Percentiles rank a stretch among this genome's conserved stretches.
Evolutionary conservation across 2,329 filamentous ascomycete genomes (phyloP).

Genomic region (Penicillium verrucosum): DNA sequence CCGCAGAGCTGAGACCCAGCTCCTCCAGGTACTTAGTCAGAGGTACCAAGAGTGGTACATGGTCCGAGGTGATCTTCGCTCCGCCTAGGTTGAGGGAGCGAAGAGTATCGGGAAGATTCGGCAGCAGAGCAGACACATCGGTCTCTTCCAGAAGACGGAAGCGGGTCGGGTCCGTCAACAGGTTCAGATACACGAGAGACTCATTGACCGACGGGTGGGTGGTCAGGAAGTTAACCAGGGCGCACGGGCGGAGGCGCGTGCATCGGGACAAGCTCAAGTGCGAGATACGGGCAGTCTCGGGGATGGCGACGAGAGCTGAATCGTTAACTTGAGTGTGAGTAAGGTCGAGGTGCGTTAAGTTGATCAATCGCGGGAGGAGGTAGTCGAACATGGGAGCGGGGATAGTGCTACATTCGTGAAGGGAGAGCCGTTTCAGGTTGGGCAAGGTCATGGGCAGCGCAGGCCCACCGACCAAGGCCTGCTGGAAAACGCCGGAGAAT

Average conservation of each 20-base stretch:
- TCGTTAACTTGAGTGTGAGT: slow-evolving; percentile 74
- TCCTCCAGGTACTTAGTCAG: slow-evolving; percentile 73
- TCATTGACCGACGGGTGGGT: slow-evolving; percentile 66
- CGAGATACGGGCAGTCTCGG: slow-evolving; percentile 67
- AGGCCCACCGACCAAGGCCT: slow-evolving; percentile 48
- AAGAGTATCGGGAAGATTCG: slow-evolving; percentile 63
- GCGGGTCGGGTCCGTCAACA: slow-evolving; percentile 68
- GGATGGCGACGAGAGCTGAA: slow-evolving; percentile 66
- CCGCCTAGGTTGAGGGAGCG: slow-evolving; percentile 74
- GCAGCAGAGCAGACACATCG: slow-evolving; percentile 64
- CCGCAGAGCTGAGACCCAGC: slow-evolving; percentile 65
- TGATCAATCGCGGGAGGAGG: slow-evolving; percentile 66
- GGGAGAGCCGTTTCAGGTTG: slow-evolving; percentile 63
- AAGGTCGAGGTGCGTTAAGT: slow-evolving; percentile 75
- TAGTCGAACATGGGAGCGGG: slow-evolving; percentile 64
- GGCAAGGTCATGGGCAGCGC: slow-evolving; percentile 54
- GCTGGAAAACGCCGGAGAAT: slow-evolving; percentile 65
- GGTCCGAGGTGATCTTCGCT: slow-evolving; percentile 63
- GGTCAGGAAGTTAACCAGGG: slow-evolving; percentile 67
- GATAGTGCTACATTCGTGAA: slow-evolving; percentile 75
- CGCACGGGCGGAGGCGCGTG: slow-evolving; percentile 62
- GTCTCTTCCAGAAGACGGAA: slow-evolving; percentile 67
- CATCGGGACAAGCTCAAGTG: slow-evolving; percentile 78
- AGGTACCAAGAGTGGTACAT: slow-evolving; percentile 62
- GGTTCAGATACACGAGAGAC: slow-evolving; percentile 66